These are phyloP conservation scores for Sanghuangporus baumii DNA, from an alignment of 1,284 basidiomycete species.

Conservation along the genomic window DNA sequence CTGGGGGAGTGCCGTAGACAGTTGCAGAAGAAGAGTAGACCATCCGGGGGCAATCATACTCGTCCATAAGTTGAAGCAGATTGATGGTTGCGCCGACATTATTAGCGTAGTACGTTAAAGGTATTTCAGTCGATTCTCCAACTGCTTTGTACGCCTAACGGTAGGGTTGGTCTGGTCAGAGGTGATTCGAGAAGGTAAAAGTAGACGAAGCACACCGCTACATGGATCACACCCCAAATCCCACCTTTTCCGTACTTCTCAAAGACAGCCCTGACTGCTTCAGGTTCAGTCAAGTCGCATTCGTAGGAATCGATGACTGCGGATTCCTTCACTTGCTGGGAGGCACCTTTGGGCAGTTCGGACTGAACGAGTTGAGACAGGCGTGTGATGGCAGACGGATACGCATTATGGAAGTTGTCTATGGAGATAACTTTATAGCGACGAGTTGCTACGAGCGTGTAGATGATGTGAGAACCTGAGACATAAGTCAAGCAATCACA, in stretches of 20 bases:
- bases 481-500: constrained; percentile 20
- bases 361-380: constrained; percentile 76
- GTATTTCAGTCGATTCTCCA: constrained; percentile 94
- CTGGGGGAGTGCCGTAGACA: constrained; percentile 94
- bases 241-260: constrained; percentile 82
- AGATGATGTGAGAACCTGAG: constrained; percentile 86
- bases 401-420: constrained; percentile 92
- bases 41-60: constrained; percentile 77
- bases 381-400: constrained; percentile 64
- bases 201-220: constrained; percentile 60
- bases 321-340: constrained; percentile 59
- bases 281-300: constrained; percentile 71
- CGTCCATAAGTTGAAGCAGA: constrained; percentile 81
- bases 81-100: constrained; percentile 85
- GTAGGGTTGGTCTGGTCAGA: background rate
- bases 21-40: constrained; percentile 99
- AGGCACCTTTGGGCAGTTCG: constrained; percentile 57
- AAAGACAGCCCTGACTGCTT: constrained; percentile 73
- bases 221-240: constrained; percentile 97
- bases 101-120: constrained; percentile 88
- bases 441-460: constrained; percentile 79
- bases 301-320: constrained; percentile 65
- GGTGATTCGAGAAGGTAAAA: background rate
- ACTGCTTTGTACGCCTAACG: constrained; percentile 93
- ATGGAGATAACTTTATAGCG: constrained; percentile 90